These are phyloP conservation scores for Verticillium nubilum DNA, from an alignment of 2,329 filamentous ascomycete genomes.

Conservation along the genomic window DNA sequence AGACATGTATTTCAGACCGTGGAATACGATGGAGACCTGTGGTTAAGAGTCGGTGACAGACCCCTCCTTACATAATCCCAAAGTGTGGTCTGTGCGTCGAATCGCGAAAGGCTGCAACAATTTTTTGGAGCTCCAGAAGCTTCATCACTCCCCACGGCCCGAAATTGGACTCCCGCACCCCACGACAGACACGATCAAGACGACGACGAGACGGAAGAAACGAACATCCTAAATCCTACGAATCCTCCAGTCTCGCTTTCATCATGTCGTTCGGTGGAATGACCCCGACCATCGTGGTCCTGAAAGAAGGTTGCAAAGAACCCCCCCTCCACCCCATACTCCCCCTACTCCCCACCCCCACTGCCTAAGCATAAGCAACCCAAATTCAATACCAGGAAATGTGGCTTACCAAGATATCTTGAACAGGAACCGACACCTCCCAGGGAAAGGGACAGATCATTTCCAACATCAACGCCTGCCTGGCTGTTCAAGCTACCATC, in stretches of 20 bases:
- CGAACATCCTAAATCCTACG: neutral
- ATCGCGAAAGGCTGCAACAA: slow-evolving; percentile 37
- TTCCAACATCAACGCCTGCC: slow-evolving; percentile 97
- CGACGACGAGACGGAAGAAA: neutral
- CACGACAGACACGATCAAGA: neutral
- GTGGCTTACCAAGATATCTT: slow-evolving; percentile 4
- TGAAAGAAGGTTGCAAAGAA: slow-evolving; percentile 77
- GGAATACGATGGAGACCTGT: neutral
- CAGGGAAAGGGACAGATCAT: slow-evolving; percentile 96
- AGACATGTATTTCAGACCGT: too few relatives aligned
- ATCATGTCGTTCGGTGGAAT: slow-evolving; percentile 95
- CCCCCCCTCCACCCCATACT: slow-evolving; percentile 19
- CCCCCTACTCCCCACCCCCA: slow-evolving; percentile 1
- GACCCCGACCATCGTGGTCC: slow-evolving; percentile 95
- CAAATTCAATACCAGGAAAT: slow-evolving; percentile 7
- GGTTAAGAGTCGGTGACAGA: neutral
- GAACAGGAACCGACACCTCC: slow-evolving; percentile 85
- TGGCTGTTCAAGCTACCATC: slow-evolving; percentile 92
- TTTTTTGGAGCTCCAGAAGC: slow-evolving; percentile 44
- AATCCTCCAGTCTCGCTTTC: slow-evolving; percentile 9
- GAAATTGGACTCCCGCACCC: slow-evolving; percentile 1
- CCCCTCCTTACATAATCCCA: slow-evolving; percentile 11
- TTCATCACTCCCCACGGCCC: slow-evolving; percentile 10
- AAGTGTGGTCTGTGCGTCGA: slow-evolving; percentile 14
- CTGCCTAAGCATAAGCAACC: slow-evolving; percentile 1